Evolutionary conservation across 2,329 filamentous ascomycete genomes (phyloP).

Genomic region (Fusarium staphyleae): DNA sequence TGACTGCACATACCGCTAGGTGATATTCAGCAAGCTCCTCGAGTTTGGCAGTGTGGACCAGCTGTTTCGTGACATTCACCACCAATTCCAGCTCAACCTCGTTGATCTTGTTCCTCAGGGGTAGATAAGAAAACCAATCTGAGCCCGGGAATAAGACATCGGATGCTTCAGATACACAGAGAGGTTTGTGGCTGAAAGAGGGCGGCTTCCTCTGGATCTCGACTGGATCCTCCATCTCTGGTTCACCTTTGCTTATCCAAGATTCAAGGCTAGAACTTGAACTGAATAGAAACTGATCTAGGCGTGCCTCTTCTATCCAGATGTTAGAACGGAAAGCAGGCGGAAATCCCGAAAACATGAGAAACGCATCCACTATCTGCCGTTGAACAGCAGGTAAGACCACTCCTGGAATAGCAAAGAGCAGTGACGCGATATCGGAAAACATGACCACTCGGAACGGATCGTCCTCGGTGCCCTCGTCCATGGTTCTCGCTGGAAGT

Average conservation of each 20-base stretch:
- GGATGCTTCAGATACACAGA: constrained; percentile 47
- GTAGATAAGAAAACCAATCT: constrained; percentile 55
- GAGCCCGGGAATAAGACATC: constrained; percentile 61
- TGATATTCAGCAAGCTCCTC: constrained; percentile 68
- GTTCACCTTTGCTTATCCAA: not conserved
- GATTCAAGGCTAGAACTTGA: constrained; percentile 3
- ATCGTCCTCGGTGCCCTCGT: constrained; percentile 79
- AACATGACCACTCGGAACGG: constrained; percentile 84
- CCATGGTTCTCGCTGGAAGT: constrained; percentile 75
- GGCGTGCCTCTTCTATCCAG: constrained; percentile 43
- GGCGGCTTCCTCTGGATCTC: constrained; percentile 38
- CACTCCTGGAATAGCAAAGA: constrained; percentile 59
- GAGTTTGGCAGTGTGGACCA: constrained; percentile 56
- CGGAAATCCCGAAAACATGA: constrained; percentile 72
- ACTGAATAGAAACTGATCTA: constrained; percentile 43
- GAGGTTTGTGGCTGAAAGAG: constrained; percentile 43
- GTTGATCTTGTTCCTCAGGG: constrained; percentile 32
- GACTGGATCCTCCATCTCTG: constrained; percentile 23
- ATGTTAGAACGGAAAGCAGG: constrained; percentile 46
- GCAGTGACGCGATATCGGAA: constrained; percentile 72
- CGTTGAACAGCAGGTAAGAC: constrained; percentile 47
- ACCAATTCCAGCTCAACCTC: constrained; percentile 56
- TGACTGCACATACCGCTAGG: constrained; percentile 69
- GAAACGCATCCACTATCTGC: constrained; percentile 72
- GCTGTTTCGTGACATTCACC: constrained; percentile 61